Evolutionary conservation across 1,284 basidiomycete genomes (phyloP).

Genomic region (Irpex rosettiformis): DNA sequence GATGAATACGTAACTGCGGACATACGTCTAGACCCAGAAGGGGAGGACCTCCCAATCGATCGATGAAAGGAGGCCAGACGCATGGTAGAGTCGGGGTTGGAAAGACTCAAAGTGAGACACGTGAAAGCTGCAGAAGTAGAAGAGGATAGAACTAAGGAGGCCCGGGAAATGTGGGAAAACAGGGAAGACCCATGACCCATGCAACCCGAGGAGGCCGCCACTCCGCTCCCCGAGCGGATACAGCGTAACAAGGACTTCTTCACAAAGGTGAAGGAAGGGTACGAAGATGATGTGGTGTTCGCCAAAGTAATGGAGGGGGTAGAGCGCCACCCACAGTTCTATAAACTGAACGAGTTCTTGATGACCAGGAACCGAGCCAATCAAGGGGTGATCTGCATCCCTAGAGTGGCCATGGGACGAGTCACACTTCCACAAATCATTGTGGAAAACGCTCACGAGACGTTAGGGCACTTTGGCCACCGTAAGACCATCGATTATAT

Average conservation of each 20-base stretch:
- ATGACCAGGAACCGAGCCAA: no score
- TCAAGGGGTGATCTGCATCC: no score
- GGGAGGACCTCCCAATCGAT: background rate
- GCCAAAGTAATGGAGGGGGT: background rate
- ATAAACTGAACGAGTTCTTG: no score
- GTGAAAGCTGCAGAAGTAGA: background rate
- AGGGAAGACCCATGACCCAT: background rate
- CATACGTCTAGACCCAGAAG: constrained; percentile 5
- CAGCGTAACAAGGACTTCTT: background rate
- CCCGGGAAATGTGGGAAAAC: background rate
- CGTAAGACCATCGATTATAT: constrained; percentile 27
- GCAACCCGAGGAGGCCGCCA: background rate
- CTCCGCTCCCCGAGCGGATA: background rate
- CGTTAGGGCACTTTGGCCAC: constrained; percentile 28
- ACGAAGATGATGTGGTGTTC: background rate
- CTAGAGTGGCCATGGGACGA: background rate
- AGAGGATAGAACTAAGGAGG: background rate
- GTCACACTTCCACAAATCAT: constrained; percentile 15
- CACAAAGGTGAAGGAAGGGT: background rate
- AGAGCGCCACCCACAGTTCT: background rate
- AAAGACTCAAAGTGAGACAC: background rate
- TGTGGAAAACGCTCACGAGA: constrained; percentile 26
- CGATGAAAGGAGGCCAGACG: background rate
- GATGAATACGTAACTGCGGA: constrained; percentile 8
- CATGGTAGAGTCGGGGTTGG: background rate